These are phyloP conservation scores for Amaranthus cruentus DNA, from an alignment of 148 eudicot genomes.

Conservation along the genomic window DNA sequence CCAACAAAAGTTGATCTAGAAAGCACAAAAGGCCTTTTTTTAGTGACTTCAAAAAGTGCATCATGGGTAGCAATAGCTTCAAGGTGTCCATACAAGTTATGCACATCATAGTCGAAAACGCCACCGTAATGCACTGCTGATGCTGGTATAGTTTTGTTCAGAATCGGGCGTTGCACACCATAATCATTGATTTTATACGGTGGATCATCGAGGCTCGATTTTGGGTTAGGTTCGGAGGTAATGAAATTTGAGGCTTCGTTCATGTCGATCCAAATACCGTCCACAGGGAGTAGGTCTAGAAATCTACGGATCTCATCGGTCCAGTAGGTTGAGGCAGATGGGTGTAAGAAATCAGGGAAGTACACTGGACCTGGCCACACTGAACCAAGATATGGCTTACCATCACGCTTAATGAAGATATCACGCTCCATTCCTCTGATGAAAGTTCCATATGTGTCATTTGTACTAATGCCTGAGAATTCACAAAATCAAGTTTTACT, in stretches of 20 bases:
- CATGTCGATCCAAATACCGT: slow-evolving; percentile 96
- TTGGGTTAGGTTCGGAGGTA: slow-evolving; percentile 38
- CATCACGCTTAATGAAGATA: slow-evolving; percentile 53
- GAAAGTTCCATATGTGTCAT: slow-evolving; percentile 57
- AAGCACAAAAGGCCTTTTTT: slow-evolving; percentile 66
- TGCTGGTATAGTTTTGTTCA: slow-evolving; percentile 54
- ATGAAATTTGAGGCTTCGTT: slow-evolving; percentile 75
- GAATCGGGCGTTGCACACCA: slow-evolving; percentile 40
- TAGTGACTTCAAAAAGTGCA: slow-evolving; percentile 43
- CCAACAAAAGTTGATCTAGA: slow-evolving; percentile 81
- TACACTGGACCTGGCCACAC: slow-evolving; percentile 90
- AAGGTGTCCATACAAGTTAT: slow-evolving; percentile 60
- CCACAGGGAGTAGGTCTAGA: slow-evolving; percentile 46
- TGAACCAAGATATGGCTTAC: slow-evolving; percentile 54
- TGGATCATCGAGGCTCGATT: slow-evolving; percentile 60
- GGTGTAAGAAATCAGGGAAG: slow-evolving; percentile 79
- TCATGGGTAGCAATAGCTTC: slow-evolving; percentile 56
- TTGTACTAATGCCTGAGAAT: slow-evolving; percentile 59
- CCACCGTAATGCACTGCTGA: slow-evolving; percentile 48
- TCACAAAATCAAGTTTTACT: too few relatives aligned
- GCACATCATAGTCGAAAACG: slow-evolving; percentile 54
- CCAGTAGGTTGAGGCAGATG: slow-evolving; percentile 51
- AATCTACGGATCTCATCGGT: slow-evolving; percentile 54
- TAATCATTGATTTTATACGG: slow-evolving; percentile 68
- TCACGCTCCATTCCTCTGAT: slow-evolving; percentile 64